These are phyloP conservation scores for Trebouxia sp. DNA, from an alignment of 139 green algal species.

Conservation along the genomic window DNA sequence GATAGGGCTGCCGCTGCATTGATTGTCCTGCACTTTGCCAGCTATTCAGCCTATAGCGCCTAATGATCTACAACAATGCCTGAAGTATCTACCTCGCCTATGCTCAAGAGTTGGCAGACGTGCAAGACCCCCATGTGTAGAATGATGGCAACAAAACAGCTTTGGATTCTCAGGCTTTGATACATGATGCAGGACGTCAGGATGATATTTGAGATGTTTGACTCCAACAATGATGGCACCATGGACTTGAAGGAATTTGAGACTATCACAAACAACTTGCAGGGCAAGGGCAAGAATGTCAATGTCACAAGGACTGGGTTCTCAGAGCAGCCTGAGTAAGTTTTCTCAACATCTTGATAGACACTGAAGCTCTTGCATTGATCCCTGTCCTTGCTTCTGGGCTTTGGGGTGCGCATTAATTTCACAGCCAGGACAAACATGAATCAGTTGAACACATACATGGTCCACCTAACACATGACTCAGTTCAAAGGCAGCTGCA, in stretches of 20 bases:
- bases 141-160: no score
- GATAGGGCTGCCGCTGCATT: no score
- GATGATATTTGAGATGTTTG: slow-evolving; percentile 71
- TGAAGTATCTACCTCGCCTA: no score
- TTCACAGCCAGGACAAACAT: no score
- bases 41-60: no score
- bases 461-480: no score
- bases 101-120: background rate
- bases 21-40: no score
- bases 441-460: no score
- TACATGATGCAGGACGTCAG: slow-evolving; percentile 49
- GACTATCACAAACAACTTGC: slow-evolving; percentile 17
- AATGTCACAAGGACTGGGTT: background rate
- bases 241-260: slow-evolving; percentile 65
- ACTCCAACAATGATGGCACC: slow-evolving; percentile 58
- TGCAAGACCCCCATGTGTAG: no score
- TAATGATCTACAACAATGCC: no score
- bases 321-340: background rate
- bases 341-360: background rate
- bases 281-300: background rate
- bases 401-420: no score
- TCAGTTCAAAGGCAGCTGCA: no score
- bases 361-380: background rate
- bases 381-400: background rate
- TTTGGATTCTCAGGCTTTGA: background rate